Base-by-base conservation (phyloP, 192 early-diverging fungal species). In the Backusella westeae region DNA sequence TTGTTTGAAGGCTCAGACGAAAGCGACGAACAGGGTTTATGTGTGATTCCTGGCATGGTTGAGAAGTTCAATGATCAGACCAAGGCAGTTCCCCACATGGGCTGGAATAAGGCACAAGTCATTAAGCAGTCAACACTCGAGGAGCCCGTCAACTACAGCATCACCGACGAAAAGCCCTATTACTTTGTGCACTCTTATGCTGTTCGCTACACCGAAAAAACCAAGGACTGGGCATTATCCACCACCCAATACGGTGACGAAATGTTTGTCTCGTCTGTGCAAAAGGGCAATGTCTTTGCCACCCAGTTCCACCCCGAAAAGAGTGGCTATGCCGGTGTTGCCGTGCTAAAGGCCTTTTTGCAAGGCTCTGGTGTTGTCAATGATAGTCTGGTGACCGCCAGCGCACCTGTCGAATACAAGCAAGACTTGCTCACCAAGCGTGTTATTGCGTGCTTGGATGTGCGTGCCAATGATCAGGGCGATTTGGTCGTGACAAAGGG, bases 231-330 rank as follows among this genome's bases (percentile, higher is more conserved):
- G 93, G 89, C 87, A 7, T 86, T 93, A 39, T 84, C 96, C 3
- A 89, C 94, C 1, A 97, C 97, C 0, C 93, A 92, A 65, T 99
- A 99, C 78, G 92, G 93, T 14, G 88, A 94, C 76, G 91, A 99
- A 82, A 80, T 86, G 1, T 95, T 99, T 83, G 89, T 99, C 34
- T 92, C 93, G 63, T 84, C 93, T 15, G 88, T 98, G 17, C 90
- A 93, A 84, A 86, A 86, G 65, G 91, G 90, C 59, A 97, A 96
- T 80, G 87, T 99, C 36, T 96, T 99, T 90, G 94, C 95, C 35
- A 99, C 97, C 6, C 98, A 99, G 84, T 99, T 99, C 85, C 98
- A 99, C 78, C 98, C 98, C 7, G 98, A 99, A 82, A 99, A 99
- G 86, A 94, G 92, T 65, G 98, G 98, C 4, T 87, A 84, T 34